A percentile compares a stretch with the other conserved stretches of the same genome.
Evolutionary conservation across 495 filamentous ascomycete genomes (phyloP).

Genomic region (Xylaria telfairii): DNA sequence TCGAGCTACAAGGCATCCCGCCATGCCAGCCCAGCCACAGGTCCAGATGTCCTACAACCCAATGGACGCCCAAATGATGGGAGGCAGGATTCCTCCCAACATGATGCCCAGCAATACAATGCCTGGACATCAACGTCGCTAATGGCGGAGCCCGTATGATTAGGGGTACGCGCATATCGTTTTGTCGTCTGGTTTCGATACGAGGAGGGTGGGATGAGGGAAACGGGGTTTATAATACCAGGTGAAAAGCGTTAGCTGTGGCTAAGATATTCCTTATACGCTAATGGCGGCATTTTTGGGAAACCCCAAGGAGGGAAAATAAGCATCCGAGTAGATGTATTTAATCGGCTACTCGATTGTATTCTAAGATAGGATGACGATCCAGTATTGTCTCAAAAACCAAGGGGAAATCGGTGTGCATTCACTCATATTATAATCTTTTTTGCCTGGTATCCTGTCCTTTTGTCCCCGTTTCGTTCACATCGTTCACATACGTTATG

Average conservation of each 20-base stretch:
- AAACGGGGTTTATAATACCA: neutral
- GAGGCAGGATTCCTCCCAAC: neutral
- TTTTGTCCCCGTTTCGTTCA: constrained; percentile 6
- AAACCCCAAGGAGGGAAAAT: neutral
- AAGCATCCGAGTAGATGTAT: neutral
- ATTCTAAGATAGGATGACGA: neutral
- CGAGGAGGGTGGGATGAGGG: neutral
- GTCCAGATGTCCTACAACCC: neutral
- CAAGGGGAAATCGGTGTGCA: neutral
- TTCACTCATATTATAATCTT: constrained; percentile 5
- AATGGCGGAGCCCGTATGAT: neutral
- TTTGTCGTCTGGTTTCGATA: neutral
- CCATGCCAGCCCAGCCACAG: constrained; percentile 9
- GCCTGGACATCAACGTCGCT: constrained; percentile 9
- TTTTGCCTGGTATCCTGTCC: constrained; percentile 14
- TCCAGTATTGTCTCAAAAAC: neutral
- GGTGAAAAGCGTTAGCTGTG: neutral
- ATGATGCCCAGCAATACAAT: neutral
- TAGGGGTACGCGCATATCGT: neutral
- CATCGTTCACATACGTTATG: constrained; percentile 14
- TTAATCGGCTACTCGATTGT: neutral
- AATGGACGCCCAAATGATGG: neutral
- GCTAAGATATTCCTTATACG: neutral
- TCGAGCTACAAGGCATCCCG: neutral
- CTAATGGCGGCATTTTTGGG: neutral